Base-by-base conservation (phyloP, 2,329 filamentous ascomycete species). In the Cladophialophora carrionii region DNA sequence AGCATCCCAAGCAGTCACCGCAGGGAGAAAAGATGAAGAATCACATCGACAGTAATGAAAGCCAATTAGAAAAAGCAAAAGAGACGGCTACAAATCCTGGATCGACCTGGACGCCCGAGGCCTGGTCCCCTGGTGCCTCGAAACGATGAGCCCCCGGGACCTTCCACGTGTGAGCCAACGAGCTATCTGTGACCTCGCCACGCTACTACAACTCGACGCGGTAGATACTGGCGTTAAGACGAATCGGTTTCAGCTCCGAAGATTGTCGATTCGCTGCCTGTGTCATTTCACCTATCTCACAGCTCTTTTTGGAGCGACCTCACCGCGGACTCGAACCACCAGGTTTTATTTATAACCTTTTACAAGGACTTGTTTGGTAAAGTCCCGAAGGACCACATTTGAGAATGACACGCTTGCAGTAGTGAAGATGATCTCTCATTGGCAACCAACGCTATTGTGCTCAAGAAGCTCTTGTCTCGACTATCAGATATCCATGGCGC, bases 81-180 rank as follows among this genome's bases (percentile, higher is more conserved):
- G 59, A 55, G 26, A 62, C 61, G 14, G 64, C 49, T 10, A 52
- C 64, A 24, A 67, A 65, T 53, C 62, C 64, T 8, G 64, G 67
- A 54, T 43, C 61, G 24, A 61, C 22, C n/a, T 69, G 64, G 64
- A 29, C 62, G 17, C 67, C 67, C 4, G 64, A 63, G 41, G 41
- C 60, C 22, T 69, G 67, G 67, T 34, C 62, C 22, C 67, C 67
- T 29, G 59, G 56, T 17, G 8, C 62, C 31, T 29, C 62, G 14
- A 69, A 67, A 34, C 48, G 64, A 61, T 67, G 62, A 69, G n/a
- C 17, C n/a, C n/a, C n/a, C 37, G 14, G 17, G n/a, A 12, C n/a
- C 17, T 5, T 43, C 37, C 17, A 20, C 37, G 8, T 41, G 17
- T n/a, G 17, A 43, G 12, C 26, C 17, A 20, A 34, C 29, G 14